These are phyloP conservation scores for Ilyonectria robusta DNA, from an alignment of 2,329 filamentous ascomycete species.

Conservation along the genomic window DNA sequence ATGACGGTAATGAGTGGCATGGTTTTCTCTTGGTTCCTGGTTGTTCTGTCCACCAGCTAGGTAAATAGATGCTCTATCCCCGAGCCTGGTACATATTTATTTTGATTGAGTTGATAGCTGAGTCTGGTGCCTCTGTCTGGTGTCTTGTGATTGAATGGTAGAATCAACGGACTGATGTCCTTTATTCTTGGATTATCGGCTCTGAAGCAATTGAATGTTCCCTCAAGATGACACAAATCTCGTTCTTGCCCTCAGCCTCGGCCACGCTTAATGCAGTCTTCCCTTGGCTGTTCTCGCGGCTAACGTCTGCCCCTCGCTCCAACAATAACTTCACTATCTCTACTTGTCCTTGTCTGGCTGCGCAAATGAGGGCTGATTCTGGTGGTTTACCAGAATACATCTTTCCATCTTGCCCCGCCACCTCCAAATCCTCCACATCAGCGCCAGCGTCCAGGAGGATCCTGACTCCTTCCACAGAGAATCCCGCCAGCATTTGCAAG, in stretches of 20 bases:
- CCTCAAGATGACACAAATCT: background rate
- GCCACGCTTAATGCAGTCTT: background rate
- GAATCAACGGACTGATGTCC: too few species aligned
- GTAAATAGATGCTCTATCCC: too few species aligned
- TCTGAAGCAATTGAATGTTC: too few species aligned
- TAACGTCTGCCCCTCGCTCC: background rate
- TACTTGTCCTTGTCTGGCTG: background rate
- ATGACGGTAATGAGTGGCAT: too few species aligned
- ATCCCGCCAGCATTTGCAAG: background rate
- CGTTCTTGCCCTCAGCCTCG: background rate
- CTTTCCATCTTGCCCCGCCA: background rate
- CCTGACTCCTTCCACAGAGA: background rate
- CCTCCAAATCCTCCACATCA: constrained; percentile 11
- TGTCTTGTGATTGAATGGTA: too few species aligned
- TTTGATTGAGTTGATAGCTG: too few species aligned
- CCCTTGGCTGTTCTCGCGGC: constrained; percentile 54
- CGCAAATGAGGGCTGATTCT: constrained; percentile 8
- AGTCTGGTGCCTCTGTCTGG: too few species aligned
- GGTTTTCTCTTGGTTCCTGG: too few species aligned
- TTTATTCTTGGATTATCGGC: too few species aligned
- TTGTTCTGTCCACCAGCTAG: too few species aligned
- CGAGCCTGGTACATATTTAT: too few species aligned
- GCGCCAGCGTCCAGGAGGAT: constrained; percentile 6
- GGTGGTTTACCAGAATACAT: background rate
- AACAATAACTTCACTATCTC: constrained; percentile 11